Percentiles rank a stretch among this genome's conserved stretches.
Evolutionary conservation across 2,329 filamentous ascomycete species (phyloP).

Genomic region (Fusarium sp.): DNA sequence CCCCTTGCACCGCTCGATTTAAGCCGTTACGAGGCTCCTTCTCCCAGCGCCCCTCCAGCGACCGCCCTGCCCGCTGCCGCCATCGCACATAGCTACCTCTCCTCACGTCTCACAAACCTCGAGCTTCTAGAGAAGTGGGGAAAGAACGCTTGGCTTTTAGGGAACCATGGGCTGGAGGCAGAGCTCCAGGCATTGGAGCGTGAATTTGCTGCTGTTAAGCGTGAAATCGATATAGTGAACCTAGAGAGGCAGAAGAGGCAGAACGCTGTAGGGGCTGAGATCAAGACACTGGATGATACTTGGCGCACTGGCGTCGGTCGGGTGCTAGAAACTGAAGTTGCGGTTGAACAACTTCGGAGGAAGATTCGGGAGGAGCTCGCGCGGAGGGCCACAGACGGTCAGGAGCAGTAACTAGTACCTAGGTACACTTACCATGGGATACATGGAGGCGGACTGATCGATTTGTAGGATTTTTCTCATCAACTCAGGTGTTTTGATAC

Average conservation of each 20-base stretch:
- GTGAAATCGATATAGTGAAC: constrained; percentile 77
- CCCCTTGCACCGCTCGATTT: constrained; percentile 70
- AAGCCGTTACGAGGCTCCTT: constrained; percentile 78
- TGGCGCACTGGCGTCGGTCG: constrained; percentile 83
- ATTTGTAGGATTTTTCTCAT: background rate
- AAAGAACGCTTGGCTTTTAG: constrained; percentile 90
- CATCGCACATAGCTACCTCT: constrained; percentile 60
- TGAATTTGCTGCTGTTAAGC: constrained; percentile 73
- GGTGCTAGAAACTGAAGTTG: constrained; percentile 87
- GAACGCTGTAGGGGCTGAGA: constrained; percentile 74
- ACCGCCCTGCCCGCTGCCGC: constrained; percentile 66
- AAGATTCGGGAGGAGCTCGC: constrained; percentile 72
- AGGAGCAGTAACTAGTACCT: background rate
- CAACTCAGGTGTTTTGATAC: constrained; percentile 24
- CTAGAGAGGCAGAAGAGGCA: constrained; percentile 74
- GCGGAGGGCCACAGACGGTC: constrained; percentile 33
- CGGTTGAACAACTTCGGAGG: constrained; percentile 74
- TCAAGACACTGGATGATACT: constrained; percentile 75
- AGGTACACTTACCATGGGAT: background rate
- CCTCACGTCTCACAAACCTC: constrained; percentile 64
- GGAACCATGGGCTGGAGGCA: constrained; percentile 81
- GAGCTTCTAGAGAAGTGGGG: constrained; percentile 81
- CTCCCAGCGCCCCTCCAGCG: constrained; percentile 57
- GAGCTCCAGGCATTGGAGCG: constrained; percentile 71
- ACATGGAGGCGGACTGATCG: background rate